phyloP scores from a whole-genome alignment of 1,284 basidiomycete genomes.

The Cutaneotrichosporon spelunceum region DNA sequence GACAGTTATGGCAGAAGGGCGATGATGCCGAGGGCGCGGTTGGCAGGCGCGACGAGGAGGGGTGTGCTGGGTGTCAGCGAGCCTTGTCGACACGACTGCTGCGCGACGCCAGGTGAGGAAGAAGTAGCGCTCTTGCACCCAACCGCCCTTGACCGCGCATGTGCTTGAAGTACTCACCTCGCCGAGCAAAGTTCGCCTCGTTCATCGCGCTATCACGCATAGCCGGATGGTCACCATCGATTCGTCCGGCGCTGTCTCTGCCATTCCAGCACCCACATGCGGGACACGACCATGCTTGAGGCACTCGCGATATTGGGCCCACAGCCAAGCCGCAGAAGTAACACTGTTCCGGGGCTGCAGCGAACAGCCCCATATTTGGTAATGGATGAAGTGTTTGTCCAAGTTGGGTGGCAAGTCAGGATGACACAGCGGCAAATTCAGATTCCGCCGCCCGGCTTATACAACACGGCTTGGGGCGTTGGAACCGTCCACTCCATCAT shows the following conservation, averaged over 20 bases:
- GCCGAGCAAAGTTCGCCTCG: conserved; percentile 63
- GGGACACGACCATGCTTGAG: conserved; percentile 43
- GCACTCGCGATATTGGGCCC: conserved; percentile 16
- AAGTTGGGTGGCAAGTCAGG: conserved; percentile 7
- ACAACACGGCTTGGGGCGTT: no score
- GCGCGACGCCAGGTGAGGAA: neutral
- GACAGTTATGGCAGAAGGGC: conserved; percentile 78
- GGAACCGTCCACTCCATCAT: conserved; percentile 4
- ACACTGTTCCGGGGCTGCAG: conserved; percentile 36
- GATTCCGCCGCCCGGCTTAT: neutral
- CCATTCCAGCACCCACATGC: conserved; percentile 48
- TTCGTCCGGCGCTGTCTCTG: conserved; percentile 59
- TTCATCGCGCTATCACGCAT: conserved; percentile 78
- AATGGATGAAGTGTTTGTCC: conserved; percentile 1
- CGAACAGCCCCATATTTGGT: conserved; percentile 19
- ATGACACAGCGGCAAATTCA: conserved; percentile 2
- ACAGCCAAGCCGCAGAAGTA: conserved; percentile 43
- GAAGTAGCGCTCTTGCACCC: neutral
- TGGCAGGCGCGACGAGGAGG: conserved; percentile 35
- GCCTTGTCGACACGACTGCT: neutral
- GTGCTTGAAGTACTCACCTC: conserved; percentile 57
- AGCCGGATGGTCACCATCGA: conserved; percentile 76
- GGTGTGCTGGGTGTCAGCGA: conserved; percentile 24
- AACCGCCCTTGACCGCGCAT: neutral
- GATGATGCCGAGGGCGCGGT: conserved; percentile 24